phyloP scores from a whole-genome alignment of 345 rosid species.

The Corchorus capsularis region DNA sequence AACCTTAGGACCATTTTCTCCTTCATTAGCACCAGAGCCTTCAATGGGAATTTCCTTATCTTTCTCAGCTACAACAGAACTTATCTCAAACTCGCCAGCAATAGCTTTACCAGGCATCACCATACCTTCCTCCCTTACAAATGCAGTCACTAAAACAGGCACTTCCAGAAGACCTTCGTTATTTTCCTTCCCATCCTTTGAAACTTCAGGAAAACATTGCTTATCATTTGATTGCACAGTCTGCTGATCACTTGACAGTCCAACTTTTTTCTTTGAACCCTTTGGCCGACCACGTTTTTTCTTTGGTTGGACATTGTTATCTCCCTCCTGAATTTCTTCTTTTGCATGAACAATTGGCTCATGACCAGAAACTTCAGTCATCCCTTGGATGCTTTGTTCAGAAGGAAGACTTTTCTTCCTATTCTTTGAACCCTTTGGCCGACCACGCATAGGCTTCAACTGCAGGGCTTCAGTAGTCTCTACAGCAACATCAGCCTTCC shows the following conservation, averaged over 20 bases:
- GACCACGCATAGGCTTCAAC: constrained; percentile 12
- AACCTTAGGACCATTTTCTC: constrained; percentile 13
- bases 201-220: background rate
- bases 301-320: constrained; percentile 4
- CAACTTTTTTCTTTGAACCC: constrained; percentile 19
- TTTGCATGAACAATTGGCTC: too few relatives aligned
- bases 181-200: background rate
- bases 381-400: background rate
- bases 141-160: background rate
- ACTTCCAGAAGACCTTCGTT: background rate
- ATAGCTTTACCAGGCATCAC: background rate
- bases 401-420: constrained; percentile 10
- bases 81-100: background rate
- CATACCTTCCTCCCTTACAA: constrained; percentile 12
- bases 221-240: background rate
- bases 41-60: background rate
- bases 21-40: constrained; percentile 1
- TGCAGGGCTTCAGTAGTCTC: background rate
- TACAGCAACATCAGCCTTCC: background rate
- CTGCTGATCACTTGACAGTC: background rate
- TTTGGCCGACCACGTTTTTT: constrained; percentile 11
- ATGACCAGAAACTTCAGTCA: background rate
- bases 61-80: constrained; percentile 7
- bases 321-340: background rate
- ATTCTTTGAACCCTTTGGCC: constrained; percentile 26